phyloP scores from a whole-genome alignment of 2,329 filamentous ascomycete genomes.

The Fusarium euwallaceae region DNA sequence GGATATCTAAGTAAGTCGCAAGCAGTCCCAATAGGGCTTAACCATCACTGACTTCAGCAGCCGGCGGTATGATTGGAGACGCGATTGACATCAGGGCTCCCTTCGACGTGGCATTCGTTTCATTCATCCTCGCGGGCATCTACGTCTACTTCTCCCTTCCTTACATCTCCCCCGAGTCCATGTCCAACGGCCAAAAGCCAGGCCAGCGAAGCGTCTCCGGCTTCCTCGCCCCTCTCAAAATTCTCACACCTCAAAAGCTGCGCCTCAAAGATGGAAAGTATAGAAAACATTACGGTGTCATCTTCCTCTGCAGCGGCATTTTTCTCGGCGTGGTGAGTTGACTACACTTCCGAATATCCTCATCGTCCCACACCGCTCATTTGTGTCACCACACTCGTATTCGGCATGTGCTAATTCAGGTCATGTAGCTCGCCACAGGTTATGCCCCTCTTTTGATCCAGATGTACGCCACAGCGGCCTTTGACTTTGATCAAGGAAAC shows the following conservation, averaged over 20 bases:
- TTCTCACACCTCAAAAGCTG: constrained; percentile 71
- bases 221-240: constrained; percentile 74
- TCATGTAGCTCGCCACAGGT: constrained; percentile 69
- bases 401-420: neutral
- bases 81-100: constrained; percentile 72
- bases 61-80: constrained; percentile 75
- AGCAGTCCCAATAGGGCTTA: neutral
- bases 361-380: neutral
- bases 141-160: constrained; percentile 60
- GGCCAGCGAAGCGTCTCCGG: constrained; percentile 56
- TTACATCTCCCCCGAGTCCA: constrained; percentile 62
- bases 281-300: constrained; percentile 70
- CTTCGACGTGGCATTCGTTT: constrained; percentile 72
- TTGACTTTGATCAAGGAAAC: constrained; percentile 66
- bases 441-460: constrained; percentile 74
- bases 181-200: constrained; percentile 50
- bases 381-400: neutral
- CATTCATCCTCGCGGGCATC: constrained; percentile 63
- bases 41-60: constrained; percentile 43
- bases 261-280: constrained; percentile 63
- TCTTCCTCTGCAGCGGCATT: constrained; percentile 74
- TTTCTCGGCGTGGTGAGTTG: constrained; percentile 72
- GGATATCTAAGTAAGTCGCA: constrained; percentile 67
- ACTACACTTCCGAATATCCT: neutral
- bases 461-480: constrained; percentile 69